These are phyloP conservation scores for Xylariaceae sp. DNA, from an alignment of 2,329 filamentous ascomycete genomes.

Conservation along the genomic window DNA sequence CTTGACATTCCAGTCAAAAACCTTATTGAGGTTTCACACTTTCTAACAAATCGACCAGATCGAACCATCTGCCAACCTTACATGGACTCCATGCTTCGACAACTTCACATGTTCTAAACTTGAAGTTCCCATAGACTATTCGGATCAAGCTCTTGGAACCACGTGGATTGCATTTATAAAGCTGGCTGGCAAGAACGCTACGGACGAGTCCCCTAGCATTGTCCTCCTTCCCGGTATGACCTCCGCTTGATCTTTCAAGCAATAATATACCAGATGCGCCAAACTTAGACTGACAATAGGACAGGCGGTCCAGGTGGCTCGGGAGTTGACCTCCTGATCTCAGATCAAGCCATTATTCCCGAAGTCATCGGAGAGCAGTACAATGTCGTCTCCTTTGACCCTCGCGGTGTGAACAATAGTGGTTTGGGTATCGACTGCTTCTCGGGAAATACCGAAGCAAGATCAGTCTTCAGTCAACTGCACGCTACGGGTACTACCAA, in stretches of 20 bases:
- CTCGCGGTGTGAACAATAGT: conserved; percentile 38
- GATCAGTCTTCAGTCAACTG: conserved; percentile 23
- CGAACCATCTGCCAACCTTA: conserved; percentile 28
- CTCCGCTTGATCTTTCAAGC: background rate
- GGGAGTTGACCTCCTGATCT: conserved; percentile 31
- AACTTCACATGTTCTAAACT: conserved; percentile 28
- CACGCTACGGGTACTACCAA: conserved; percentile 28
- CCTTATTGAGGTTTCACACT: conserved; percentile 14
- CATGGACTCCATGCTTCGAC: conserved; percentile 32
- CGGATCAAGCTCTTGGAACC: conserved; percentile 24
- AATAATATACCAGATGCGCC: conserved; percentile 3
- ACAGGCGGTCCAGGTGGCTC: conserved; percentile 36
- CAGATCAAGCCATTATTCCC: conserved; percentile 16
- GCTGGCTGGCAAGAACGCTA: conserved; percentile 29
- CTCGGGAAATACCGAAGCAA: conserved; percentile 26
- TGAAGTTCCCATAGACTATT: conserved; percentile 31
- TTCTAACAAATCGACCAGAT: conserved; percentile 21
- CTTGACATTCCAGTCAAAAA: too few species aligned
- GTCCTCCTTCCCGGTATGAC: conserved; percentile 27
- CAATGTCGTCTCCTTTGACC: conserved; percentile 40
- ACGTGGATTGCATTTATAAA: conserved; percentile 31
- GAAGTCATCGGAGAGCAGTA: conserved; percentile 37
- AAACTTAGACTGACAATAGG: conserved; percentile 14
- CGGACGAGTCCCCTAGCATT: conserved; percentile 25
- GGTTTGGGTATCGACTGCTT: conserved; percentile 29